These are phyloP conservation scores for Aspergillus sp. DNA, from an alignment of 2,329 filamentous ascomycete species.

Conservation along the genomic window DNA sequence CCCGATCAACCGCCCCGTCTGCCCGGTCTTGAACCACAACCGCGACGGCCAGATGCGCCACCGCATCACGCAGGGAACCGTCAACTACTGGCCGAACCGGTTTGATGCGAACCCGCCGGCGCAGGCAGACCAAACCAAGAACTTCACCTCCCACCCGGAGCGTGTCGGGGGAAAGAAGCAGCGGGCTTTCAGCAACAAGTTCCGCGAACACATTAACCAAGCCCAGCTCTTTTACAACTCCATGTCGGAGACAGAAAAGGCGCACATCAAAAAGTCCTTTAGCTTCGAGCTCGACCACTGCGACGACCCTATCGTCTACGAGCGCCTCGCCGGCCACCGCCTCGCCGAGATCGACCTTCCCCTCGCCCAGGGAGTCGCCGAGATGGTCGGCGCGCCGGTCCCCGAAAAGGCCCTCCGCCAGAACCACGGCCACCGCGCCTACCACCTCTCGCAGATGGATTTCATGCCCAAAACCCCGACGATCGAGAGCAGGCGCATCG, in stretches of 20 bases:
- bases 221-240: constrained; percentile 80
- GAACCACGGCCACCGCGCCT: constrained; percentile 60
- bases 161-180: constrained; percentile 62
- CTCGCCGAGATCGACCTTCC: constrained; percentile 61
- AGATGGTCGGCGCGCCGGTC: constrained; percentile 59
- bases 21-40: constrained; percentile 67
- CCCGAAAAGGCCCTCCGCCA: constrained; percentile 42
- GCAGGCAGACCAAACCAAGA: constrained; percentile 47
- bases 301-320: constrained; percentile 67
- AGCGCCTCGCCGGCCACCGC: constrained; percentile 57
- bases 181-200: constrained; percentile 58
- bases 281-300: constrained; percentile 44
- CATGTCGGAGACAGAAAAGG: constrained; percentile 34
- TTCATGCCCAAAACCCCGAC: constrained; percentile 54
- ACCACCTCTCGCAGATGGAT: constrained; percentile 55
- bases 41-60: constrained; percentile 66
- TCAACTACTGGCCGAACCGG: constrained; percentile 75
- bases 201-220: constrained; percentile 67
- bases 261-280: constrained; percentile 49
- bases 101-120: constrained; percentile 56
- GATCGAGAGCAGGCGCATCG: constrained; percentile 61
- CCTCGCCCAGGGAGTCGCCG: constrained; percentile 59
- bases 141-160: constrained; percentile 58
- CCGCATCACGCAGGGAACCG: constrained; percentile 60
- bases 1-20: constrained; percentile 66